phyloP scores from a whole-genome alignment of 495 filamentous ascomycete genomes.

The Geopyxis carbonaria region DNA sequence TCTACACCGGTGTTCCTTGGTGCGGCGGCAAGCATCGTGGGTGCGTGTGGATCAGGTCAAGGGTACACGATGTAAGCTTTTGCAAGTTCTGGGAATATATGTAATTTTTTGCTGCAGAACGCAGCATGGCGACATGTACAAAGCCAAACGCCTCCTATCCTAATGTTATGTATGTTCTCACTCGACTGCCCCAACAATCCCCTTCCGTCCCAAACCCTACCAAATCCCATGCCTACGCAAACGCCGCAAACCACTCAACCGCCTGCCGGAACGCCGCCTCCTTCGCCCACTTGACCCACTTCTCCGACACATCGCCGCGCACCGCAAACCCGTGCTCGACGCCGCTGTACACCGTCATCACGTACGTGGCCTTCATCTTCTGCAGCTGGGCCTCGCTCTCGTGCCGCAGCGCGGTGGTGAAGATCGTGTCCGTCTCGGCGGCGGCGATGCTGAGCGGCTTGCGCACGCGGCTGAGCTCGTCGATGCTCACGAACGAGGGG shows the following conservation, averaged over 20 bases:
- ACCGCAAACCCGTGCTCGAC: conserved; percentile 68
- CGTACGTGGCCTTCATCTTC: conserved; percentile 49
- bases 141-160: too few relatives aligned
- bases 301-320: conserved; percentile 44
- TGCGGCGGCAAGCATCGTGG: too few relatives aligned
- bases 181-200: too few relatives aligned
- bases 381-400: conserved; percentile 42
- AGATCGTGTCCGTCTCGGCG: conserved; percentile 63
- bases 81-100: too few relatives aligned
- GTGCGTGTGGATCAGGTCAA: too few relatives aligned
- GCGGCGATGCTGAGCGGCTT: conserved; percentile 62
- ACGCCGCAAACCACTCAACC: conserved; percentile 70
- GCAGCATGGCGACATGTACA: too few relatives aligned
- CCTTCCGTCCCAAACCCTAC: too few relatives aligned
- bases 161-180: too few relatives aligned
- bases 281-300: conserved; percentile 54
- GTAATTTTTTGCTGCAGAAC: too few relatives aligned
- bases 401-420: conserved; percentile 55
- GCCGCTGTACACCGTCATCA: conserved; percentile 64
- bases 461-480: conserved; percentile 53
- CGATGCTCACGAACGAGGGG: conserved; percentile 57
- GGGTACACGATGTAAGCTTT: too few relatives aligned
- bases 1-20: too few relatives aligned
- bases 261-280: conserved; percentile 75
- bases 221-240: too few relatives aligned